Conservation (phyloP, 805 yeast species). For the Geotrichum ghanense region DNA sequence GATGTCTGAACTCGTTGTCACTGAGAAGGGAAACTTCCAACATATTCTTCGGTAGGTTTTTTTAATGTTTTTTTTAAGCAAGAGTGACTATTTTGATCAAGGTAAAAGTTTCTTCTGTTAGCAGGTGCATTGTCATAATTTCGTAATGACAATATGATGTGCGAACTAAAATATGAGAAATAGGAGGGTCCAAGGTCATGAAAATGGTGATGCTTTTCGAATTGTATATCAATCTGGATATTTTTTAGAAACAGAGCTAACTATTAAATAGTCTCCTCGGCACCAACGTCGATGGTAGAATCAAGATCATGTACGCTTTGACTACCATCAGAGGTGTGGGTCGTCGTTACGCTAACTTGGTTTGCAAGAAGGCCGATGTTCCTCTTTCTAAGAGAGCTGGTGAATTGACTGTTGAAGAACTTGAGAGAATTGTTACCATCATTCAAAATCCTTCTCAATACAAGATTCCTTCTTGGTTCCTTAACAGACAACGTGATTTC, state of each 20-base stretch:
- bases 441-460: slow-evolving; percentile 99
- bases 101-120: too few species aligned
- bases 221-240: too few species aligned
- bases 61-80: too few species aligned
- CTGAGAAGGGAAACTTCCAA: slow-evolving; percentile 99
- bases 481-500: slow-evolving; percentile 98
- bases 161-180: too few species aligned
- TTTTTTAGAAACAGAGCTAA: too few species aligned
- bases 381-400: slow-evolving; percentile 98
- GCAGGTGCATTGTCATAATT: too few species aligned
- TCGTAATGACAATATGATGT: too few species aligned
- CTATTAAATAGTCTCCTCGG: slow-evolving; percentile 69
- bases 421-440: slow-evolving; percentile 98
- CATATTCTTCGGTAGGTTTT: slow-evolving; percentile 99
- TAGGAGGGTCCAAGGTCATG: too few species aligned
- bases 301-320: slow-evolving; percentile 99
- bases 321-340: slow-evolving; percentile 99
- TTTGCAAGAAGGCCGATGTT: slow-evolving; percentile 99
- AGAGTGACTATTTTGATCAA: too few species aligned
- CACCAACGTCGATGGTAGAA: slow-evolving; percentile 99
- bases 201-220: too few species aligned
- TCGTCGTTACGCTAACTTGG: slow-evolving; percentile 99
- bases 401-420: slow-evolving; percentile 99
- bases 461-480: slow-evolving; percentile 99
- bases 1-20: slow-evolving; percentile 88